Evolutionary conservation across 192 early-diverging fungal genomes (phyloP).

Genomic region (Entophlyctis luteolus): DNA sequence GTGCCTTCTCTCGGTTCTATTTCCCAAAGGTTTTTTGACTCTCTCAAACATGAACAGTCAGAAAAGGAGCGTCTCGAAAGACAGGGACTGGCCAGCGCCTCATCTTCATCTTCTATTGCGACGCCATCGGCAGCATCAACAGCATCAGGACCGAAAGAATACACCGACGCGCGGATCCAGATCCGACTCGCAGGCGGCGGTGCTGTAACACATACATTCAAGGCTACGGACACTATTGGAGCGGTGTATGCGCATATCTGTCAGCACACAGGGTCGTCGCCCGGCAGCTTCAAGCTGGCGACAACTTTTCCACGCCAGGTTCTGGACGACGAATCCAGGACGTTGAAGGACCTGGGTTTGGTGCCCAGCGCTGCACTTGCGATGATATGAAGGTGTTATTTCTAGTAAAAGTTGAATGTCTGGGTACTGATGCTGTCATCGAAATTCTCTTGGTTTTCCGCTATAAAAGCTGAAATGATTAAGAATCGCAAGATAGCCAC

Average conservation of each 20-base stretch:
- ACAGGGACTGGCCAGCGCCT: slow-evolving; percentile 21
- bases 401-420: no score
- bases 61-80: slow-evolving; percentile 37
- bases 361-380: slow-evolving; percentile 63
- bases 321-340: slow-evolving; percentile 57
- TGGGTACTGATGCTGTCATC: no score
- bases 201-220: slow-evolving; percentile 62
- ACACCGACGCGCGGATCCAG: slow-evolving; percentile 72
- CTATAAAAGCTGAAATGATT: no score
- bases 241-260: slow-evolving; percentile 60
- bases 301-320: slow-evolving; percentile 72
- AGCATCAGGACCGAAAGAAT: slow-evolving; percentile 53
- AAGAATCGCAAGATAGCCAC: no score
- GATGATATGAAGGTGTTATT: slow-evolving; percentile 39
- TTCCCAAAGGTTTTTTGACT: neutral
- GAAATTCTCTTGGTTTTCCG: no score
- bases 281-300: slow-evolving; percentile 57
- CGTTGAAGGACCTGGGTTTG: slow-evolving; percentile 66
- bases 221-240: slow-evolving; percentile 53
- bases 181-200: slow-evolving; percentile 56
- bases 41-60: slow-evolving; percentile 4
- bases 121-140: slow-evolving; percentile 32
- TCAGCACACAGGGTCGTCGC: slow-evolving; percentile 24
- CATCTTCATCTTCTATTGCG: slow-evolving; percentile 27
- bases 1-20: neutral